Percentiles rank a stretch among this genome's conserved stretches.
Evolutionary conservation across 78 protist species (phyloP).

Genomic region (Isochrysis galbana): DNA sequence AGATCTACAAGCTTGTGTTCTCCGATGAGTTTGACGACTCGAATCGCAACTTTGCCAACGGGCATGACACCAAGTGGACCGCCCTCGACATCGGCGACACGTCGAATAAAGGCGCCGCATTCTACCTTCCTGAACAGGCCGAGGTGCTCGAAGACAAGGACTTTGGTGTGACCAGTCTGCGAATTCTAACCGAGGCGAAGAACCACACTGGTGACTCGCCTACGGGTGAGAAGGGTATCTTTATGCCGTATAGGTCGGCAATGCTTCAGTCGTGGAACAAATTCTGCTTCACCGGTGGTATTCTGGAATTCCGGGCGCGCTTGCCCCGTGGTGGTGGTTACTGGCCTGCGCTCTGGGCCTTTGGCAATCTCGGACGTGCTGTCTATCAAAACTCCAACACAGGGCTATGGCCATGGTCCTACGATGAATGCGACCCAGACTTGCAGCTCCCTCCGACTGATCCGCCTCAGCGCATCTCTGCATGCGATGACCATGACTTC

Average conservation of each 20-base stretch:
- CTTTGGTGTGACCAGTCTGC: not conserved
- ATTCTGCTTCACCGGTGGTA: slow-evolving; percentile 27
- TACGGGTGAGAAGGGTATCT: not conserved
- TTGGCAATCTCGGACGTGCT: slow-evolving; percentile 19
- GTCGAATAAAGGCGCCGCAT: not conserved
- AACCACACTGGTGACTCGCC: not conserved
- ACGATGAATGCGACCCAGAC: not conserved
- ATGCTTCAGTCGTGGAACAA: slow-evolving; percentile 24
- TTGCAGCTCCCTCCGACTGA: not conserved
- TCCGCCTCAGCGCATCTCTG: slow-evolving; percentile 4
- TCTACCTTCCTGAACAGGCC: not conserved
- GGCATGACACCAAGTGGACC: not conserved
- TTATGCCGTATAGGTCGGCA: not conserved
- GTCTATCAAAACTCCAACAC: not conserved
- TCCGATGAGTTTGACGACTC: not conserved
- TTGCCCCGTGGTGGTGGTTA: not conserved
- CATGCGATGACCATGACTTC: not conserved
- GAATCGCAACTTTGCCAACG: not conserved
- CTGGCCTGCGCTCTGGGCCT: slow-evolving; percentile 25
- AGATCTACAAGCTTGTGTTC: not conserved
- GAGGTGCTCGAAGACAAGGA: not conserved
- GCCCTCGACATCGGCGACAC: not conserved
- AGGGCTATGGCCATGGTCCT: slow-evolving; percentile 9
- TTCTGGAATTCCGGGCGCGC: not conserved
- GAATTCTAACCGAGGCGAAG: not conserved